A percentile compares a stretch with the other conserved stretches of the same genome.
Evolutionary conservation across 2,329 filamentous ascomycete genomes (phyloP).

Genomic region (Bipolaris bicolor): DNA sequence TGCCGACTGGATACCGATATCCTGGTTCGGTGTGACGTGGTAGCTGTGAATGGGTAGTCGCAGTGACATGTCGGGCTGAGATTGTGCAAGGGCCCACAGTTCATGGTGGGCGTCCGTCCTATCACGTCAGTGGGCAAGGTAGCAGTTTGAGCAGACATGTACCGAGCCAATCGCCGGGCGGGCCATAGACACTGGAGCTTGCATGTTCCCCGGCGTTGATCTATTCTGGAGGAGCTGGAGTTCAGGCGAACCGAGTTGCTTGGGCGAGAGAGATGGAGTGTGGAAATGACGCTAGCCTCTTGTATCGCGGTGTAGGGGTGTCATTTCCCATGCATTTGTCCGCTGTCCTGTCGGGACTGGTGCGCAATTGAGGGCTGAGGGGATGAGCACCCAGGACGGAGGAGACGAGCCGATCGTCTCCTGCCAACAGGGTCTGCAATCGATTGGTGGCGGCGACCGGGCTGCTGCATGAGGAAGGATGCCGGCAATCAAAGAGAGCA

Average conservation of each 20-base stretch:
- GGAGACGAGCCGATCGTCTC: conserved; percentile 33
- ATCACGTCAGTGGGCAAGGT: not conserved
- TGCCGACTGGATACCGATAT: conserved; percentile 5
- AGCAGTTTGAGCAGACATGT: conserved; percentile 13
- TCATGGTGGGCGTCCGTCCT: conserved; percentile 3
- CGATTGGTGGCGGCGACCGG: conserved; percentile 16
- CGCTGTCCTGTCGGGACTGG: conserved; percentile 11
- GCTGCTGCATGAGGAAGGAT: conserved; percentile 12
- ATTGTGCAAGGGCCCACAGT: conserved; percentile 18
- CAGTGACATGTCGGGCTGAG: conserved; percentile 13
- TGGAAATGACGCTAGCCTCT: not conserved
- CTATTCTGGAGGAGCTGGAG: not conserved
- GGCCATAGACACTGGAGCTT: not conserved
- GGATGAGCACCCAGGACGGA: conserved; percentile 20
- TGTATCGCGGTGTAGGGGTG: not conserved
- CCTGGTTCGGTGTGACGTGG: conserved; percentile 8
- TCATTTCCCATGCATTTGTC: not conserved
- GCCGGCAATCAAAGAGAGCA: conserved; percentile 10
- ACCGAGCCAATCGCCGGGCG: not conserved
- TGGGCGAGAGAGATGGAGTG: not conserved
- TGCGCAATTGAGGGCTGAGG: conserved; percentile 9
- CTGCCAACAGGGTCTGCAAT: conserved; percentile 19
- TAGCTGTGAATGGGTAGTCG: conserved; percentile 18
- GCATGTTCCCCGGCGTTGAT: not conserved
- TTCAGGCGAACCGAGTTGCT: not conserved